Evolutionary conservation across 1,139 yeast genomes (phyloP).

Genomic region (Kodamaea plutei): DNA sequence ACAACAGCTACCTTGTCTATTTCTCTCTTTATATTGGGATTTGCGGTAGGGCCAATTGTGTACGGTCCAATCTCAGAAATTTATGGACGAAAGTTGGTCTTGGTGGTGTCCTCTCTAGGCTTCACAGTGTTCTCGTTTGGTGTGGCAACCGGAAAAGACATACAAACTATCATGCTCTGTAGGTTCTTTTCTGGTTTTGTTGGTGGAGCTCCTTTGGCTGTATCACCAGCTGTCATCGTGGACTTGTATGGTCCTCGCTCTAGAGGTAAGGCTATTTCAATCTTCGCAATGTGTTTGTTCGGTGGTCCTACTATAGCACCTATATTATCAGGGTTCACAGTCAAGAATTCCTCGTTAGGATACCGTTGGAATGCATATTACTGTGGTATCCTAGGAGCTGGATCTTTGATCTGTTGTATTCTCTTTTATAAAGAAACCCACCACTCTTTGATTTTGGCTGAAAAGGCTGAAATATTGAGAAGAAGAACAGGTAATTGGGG

Average conservation of each 20-base stretch:
- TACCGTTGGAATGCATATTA: constrained; percentile 61
- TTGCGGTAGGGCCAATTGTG: constrained; percentile 74
- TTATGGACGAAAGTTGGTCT: constrained; percentile 61
- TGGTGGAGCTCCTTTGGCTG: constrained; percentile 78
- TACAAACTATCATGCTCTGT: constrained; percentile 67
- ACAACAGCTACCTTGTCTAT: constrained; percentile 64
- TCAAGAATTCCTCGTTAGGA: constrained; percentile 25
- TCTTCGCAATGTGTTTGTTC: constrained; percentile 63
- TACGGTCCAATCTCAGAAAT: constrained; percentile 81
- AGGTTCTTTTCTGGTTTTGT: constrained; percentile 71
- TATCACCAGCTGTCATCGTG: constrained; percentile 77
- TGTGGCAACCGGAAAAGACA: constrained; percentile 64
- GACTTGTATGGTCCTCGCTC: constrained; percentile 58
- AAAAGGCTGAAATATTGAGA: constrained; percentile 58
- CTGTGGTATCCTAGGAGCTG: constrained; percentile 45
- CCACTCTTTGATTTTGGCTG: constrained; percentile 44
- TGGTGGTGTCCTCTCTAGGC: constrained; percentile 51
- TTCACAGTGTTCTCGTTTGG: constrained; percentile 62
- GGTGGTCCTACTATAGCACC: constrained; percentile 77
- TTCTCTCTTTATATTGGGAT: constrained; percentile 71
- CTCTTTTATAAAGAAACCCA: constrained; percentile 46
- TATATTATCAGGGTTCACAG: constrained; percentile 32
- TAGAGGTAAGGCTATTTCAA: constrained; percentile 65
- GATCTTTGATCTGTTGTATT: constrained; percentile 25
- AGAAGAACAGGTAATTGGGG: constrained; percentile 65